phyloP scores from a whole-genome alignment of 2,329 filamentous ascomycete genomes.

The Camillea tinctor region DNA sequence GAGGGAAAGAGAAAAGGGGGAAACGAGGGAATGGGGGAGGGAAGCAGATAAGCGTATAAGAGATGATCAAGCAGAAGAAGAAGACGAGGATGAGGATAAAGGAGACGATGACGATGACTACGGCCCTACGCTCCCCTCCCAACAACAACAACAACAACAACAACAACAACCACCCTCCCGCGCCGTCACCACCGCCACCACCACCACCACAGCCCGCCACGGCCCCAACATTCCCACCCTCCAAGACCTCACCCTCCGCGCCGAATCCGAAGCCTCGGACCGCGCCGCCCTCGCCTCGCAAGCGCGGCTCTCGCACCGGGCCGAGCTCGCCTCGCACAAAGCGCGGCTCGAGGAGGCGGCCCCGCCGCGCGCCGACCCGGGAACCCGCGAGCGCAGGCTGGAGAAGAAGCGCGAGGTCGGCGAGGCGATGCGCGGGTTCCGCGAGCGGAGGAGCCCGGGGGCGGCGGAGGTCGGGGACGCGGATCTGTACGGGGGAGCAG shows the following conservation, averaged over 20 bases:
- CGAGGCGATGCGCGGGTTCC: constrained; percentile 71
- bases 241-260: constrained; percentile 68
- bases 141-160: no score
- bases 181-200: constrained; percentile 22
- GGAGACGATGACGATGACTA: constrained; percentile 62
- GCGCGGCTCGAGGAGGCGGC: constrained; percentile 76
- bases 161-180: not conserved
- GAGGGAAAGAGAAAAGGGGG: not conserved
- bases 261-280: constrained; percentile 50
- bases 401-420: constrained; percentile 79
- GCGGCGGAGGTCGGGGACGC: constrained; percentile 61
- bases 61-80: constrained; percentile 2
- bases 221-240: constrained; percentile 68
- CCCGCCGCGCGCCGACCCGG: constrained; percentile 81
- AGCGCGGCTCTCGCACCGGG: constrained; percentile 60
- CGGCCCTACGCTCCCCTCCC: constrained; percentile 40
- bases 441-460: constrained; percentile 62
- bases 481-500: constrained; percentile 73
- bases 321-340: constrained; percentile 65
- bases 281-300: constrained; percentile 43
- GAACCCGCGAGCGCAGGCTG: constrained; percentile 76
- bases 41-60: not conserved
- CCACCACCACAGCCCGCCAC: constrained; percentile 25
- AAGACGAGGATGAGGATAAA: constrained; percentile 34
- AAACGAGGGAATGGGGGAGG: not conserved